These are phyloP conservation scores for Dispira parvispora DNA, from an alignment of 192 early-diverging fungal genomes.

Conservation along the genomic window DNA sequence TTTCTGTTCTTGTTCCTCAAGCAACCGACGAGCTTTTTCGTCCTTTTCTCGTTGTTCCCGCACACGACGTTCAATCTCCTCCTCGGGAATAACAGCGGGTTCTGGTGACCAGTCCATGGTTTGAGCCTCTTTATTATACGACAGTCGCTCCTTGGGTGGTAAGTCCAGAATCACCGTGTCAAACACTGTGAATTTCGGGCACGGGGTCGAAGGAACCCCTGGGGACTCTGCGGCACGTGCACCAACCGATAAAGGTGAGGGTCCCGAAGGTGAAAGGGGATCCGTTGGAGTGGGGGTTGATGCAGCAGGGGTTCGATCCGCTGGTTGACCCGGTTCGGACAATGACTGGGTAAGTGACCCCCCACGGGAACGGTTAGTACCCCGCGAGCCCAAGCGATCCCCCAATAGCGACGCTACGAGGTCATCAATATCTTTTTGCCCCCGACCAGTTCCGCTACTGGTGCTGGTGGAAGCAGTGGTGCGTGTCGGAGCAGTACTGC, in stretches of 20 bases:
- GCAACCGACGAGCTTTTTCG: conserved; percentile 16
- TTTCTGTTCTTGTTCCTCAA: conserved; percentile 25
- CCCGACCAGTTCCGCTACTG: conserved; percentile 10
- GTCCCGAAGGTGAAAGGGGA: no score
- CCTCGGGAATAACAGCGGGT: conserved; percentile 17
- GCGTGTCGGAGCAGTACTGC: no score
- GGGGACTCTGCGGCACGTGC: background rate
- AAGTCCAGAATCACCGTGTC: conserved; percentile 75
- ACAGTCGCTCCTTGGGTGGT: conserved; percentile 64
- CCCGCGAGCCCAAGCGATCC: conserved; percentile 24
- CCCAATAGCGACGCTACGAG: conserved; percentile 75
- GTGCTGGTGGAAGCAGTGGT: no score
- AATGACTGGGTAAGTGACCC: conserved; percentile 1
- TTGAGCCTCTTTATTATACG: conserved; percentile 82
- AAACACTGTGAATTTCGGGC: conserved; percentile 49
- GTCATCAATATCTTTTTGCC: conserved; percentile 63
- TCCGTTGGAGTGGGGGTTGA: no score
- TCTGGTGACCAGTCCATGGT: conserved; percentile 31
- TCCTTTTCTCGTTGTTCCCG: conserved; percentile 24
- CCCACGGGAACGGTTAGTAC: background rate
- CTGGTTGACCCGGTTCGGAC: no score
- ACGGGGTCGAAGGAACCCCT: conserved; percentile 14
- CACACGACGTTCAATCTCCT: conserved; percentile 27
- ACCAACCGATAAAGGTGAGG: no score
- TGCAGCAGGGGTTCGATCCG: no score